Percentiles rank a stretch among this genome's conserved stretches.
These are phyloP conservation scores for Cucumis variabilis DNA, from an alignment of 331 rosid species.

Conservation along the genomic window DNA sequence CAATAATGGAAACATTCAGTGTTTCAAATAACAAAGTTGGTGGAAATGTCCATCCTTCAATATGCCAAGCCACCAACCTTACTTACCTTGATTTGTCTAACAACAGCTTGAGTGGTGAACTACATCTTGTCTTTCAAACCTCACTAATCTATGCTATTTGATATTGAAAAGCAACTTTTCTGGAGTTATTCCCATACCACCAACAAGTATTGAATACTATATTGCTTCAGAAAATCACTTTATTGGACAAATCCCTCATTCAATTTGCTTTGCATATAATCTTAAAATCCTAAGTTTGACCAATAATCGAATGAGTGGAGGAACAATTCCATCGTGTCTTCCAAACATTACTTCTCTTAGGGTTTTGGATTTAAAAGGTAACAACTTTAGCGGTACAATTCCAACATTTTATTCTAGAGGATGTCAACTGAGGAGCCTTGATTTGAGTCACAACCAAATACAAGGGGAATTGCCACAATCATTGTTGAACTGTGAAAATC, in stretches of 20 bases:
- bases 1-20: fast-evolving
- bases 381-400: constrained; percentile 64
- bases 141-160: constrained; percentile 48
- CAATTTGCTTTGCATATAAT: constrained; percentile 25
- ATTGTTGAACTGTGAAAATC: constrained; percentile 63
- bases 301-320: constrained; percentile 60
- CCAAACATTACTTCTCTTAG: constrained; percentile 58
- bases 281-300: constrained; percentile 69
- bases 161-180: constrained; percentile 75
- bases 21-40: neutral
- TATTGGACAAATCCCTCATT: constrained; percentile 61
- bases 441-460: constrained; percentile 64
- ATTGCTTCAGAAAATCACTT: constrained; percentile 46
- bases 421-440: constrained; percentile 70
- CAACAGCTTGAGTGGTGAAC: constrained; percentile 42
- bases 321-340: constrained; percentile 63
- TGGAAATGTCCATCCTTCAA: constrained; percentile 15
- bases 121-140: constrained; percentile 41
- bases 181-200: constrained; percentile 64
- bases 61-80: neutral
- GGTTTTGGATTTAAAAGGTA: constrained; percentile 70
- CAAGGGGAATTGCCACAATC: constrained; percentile 59
- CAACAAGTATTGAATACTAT: constrained; percentile 52
- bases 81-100: constrained; percentile 57
- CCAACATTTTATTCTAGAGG: constrained; percentile 64